Evolutionary conservation across 164 flowering plant genomes (phyloP), one percentile per base, ranked within the genome.

Genomic region (Protea cynaroides): DNA sequence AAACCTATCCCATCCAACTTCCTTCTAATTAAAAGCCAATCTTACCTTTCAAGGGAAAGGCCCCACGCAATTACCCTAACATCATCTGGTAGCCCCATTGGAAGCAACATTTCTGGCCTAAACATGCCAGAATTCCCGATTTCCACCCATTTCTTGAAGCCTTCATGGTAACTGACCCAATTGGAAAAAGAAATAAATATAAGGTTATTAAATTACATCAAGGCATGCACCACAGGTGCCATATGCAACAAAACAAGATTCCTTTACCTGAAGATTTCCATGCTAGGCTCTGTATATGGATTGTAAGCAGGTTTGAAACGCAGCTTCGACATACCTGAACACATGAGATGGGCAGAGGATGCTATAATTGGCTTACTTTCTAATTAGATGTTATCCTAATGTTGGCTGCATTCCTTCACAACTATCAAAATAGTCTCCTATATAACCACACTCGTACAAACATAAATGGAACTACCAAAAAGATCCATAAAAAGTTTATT

Each of bases 11-110:
- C 17, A 44, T 10, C 8, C 12, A 44, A 44, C 17, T 44, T 44
- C 49, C 17, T 44, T 10, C 3, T 47, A 65, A 53, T 59, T 15
- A 40, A 2, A 14, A 54, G 29, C 56, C 2, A 50, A 51, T 9
- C 57, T 69, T 61, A 91, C 99, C 99, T 88, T 73, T 92, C 97
- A 55, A 95, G 90, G 38, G 99, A 95, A 67, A 95, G 96, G 13
- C 99, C 99, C 99, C 99, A 95, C 15, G 99, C 99, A 61, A 95
- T 90, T 9, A 85, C 96, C 43, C 79, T 78, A 47, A 84, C 97
- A 83, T 92, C 99, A 75, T 95, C 99, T 0, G 97, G 97, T 6
- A 95, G 81, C 40, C 99, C 96, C 99, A 95, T 92, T 3, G 99
- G 97, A 63, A 65, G 97, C 67, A 92, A 70, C 99, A 95, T 95